A percentile compares a stretch with the other conserved stretches of the same genome.
Conservation (phyloP, 148 eudicot species). For the Polygonum maritimum region DNA sequence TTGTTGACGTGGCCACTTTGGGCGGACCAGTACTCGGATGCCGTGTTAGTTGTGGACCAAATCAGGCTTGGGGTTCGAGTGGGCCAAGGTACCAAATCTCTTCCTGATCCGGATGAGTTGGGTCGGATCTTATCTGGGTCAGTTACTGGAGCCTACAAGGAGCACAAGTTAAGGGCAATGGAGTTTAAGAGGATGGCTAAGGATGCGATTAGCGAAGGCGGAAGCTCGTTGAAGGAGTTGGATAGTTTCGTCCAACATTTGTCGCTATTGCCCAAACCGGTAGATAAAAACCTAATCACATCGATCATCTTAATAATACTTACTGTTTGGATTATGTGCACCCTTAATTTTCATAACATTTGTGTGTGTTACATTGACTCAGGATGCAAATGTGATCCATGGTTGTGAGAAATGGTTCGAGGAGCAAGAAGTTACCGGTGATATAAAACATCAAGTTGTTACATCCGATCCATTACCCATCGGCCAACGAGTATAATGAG, state of each 20-base stretch:
- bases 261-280: background rate
- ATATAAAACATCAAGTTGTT: too few relatives aligned
- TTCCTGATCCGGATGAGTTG: slow-evolving; percentile 42
- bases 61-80: slow-evolving; percentile 30
- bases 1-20: slow-evolving; percentile 66
- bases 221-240: background rate
- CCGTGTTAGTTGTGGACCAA: slow-evolving; percentile 45
- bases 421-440: too few relatives aligned
- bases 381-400: too few relatives aligned
- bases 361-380: too few relatives aligned
- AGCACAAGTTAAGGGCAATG: background rate
- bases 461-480: too few relatives aligned
- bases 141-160: slow-evolving; percentile 12
- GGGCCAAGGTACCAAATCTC: slow-evolving; percentile 32
- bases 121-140: slow-evolving; percentile 32
- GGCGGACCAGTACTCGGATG: slow-evolving; percentile 55
- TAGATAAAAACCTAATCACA: background rate
- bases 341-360: too few relatives aligned
- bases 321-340: background rate
- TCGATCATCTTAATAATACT: background rate
- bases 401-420: too few relatives aligned
- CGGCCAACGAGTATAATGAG: too few relatives aligned
- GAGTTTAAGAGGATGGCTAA: background rate
- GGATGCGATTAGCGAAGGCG: background rate
- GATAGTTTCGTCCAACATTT: background rate